Evolutionary conservation across 306 rosid genomes (phyloP), one percentile per base, ranked within the genome.

Genomic region (Delonix regia): DNA sequence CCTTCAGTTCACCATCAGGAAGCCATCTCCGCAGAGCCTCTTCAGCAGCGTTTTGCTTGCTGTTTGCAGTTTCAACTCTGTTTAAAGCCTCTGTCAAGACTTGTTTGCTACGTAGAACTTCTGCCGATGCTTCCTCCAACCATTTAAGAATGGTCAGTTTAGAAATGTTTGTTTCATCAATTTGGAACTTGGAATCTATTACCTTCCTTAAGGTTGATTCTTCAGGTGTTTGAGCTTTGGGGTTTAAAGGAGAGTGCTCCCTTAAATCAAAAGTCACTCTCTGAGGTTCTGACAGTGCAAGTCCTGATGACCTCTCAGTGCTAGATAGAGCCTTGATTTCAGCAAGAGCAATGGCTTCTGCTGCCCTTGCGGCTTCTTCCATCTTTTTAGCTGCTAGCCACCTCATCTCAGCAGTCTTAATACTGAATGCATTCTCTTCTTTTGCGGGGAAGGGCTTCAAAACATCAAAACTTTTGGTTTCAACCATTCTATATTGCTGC

Each of bases 281-380:
- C 73, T 84, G 90, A 15, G 91, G 93, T 72, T 91, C 91, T 49
- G 89, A 92, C 21, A 74, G 79, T 36, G 83, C 52, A 77, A 86
- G 75, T 36, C 83, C 85, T 9, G 87, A 47, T 44, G 88, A 71
- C 70, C 71, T 70, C 74, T 87, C 88, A 28, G 65, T 49, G 71
- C 80, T 9, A 7, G 91, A 85, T 59, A 95, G 83, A 66, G 91
- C 96, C 77, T 84, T 82, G 75, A 95, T 87, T 85, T 95, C 99
- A 6, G 97, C 96, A 41, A 93, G 89, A 73, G 99, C 99, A 75
- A 93, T 89, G 6, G 94, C 98, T 85, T 95, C 99, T 24, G 97
- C 98, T 15, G 98, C 97, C 85, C 69, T 88, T 15, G 99, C 98
- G 2, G 99, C 99, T 83, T 95, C 98, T 69, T 93, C 98, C 99